phyloP scores from a whole-genome alignment of 2,329 filamentous ascomycete species.

The Davidsoniella eucalypti region DNA sequence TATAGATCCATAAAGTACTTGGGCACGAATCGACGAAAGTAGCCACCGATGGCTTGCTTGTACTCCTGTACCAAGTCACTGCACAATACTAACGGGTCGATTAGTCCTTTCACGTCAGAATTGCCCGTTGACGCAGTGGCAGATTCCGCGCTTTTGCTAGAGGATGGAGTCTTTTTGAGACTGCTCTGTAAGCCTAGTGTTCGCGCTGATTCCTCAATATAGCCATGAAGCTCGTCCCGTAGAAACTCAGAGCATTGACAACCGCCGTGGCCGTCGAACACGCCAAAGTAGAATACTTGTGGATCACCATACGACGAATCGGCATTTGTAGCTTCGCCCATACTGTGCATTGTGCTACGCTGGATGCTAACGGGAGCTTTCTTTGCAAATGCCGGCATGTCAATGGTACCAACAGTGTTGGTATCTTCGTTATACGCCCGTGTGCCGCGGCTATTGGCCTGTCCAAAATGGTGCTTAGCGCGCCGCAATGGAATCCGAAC shows the following conservation, averaged over 20 bases:
- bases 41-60: slow-evolving; percentile 75
- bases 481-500: slow-evolving; percentile 86
- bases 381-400: slow-evolving; percentile 83
- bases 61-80: slow-evolving; percentile 58
- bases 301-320: slow-evolving; percentile 74
- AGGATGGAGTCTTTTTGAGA: not conserved
- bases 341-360: slow-evolving; percentile 22
- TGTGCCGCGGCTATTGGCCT: slow-evolving; percentile 59
- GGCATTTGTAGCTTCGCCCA: slow-evolving; percentile 48
- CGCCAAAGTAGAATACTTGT: slow-evolving; percentile 92
- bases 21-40: slow-evolving; percentile 81
- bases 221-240: slow-evolving; percentile 67
- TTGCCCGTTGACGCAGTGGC: not conserved
- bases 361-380: slow-evolving; percentile 49
- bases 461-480: slow-evolving; percentile 93
- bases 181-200: slow-evolving; percentile 64
- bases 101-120: slow-evolving; percentile 15
- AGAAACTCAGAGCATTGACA: slow-evolving; percentile 77
- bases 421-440: slow-evolving; percentile 86
- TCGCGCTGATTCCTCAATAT: slow-evolving; percentile 66
- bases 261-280: slow-evolving; percentile 94
- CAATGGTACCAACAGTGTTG: slow-evolving; percentile 84
- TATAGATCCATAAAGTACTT: slow-evolving; percentile 43
- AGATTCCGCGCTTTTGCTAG: not conserved
- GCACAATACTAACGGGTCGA: slow-evolving; percentile 51